Conservation (phyloP, 208 protist species). For the Vickermania ingenoplastis region DNA sequence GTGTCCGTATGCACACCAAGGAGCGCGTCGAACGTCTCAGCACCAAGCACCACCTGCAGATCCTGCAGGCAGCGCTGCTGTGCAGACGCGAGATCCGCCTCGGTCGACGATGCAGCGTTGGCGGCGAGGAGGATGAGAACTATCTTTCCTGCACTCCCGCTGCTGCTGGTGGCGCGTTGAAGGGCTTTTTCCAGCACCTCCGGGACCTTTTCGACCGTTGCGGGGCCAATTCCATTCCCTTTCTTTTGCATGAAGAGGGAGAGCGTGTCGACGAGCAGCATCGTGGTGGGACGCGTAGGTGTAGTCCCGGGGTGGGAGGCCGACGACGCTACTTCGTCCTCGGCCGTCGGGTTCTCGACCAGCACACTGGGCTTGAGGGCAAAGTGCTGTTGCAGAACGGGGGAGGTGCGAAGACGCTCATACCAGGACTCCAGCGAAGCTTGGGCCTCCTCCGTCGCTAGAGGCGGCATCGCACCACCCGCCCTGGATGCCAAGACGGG, state of each 20-base stretch:
- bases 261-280: neutral
- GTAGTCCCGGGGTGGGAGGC: neutral
- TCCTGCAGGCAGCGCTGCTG: neutral
- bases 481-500: neutral
- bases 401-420: neutral
- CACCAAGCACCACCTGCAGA: neutral
- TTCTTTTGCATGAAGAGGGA: neutral
- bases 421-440: neutral
- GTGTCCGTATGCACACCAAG: slow-evolving; percentile 3
- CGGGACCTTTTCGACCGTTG: neutral
- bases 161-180: neutral
- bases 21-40: neutral
- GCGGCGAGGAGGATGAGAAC: neutral
- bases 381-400: neutral
- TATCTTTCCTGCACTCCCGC: neutral
- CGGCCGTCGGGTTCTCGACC: neutral
- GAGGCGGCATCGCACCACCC: neutral
- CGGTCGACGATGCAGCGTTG: neutral
- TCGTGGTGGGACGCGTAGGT: neutral
- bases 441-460: neutral
- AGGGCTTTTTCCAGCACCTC: neutral
- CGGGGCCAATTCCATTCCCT: neutral
- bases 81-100: neutral
- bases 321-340: neutral
- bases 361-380: neutral